phyloP scores from a whole-genome alignment of 352 stramenopile species.

The Phytopythium cucurbitacearum region DNA sequence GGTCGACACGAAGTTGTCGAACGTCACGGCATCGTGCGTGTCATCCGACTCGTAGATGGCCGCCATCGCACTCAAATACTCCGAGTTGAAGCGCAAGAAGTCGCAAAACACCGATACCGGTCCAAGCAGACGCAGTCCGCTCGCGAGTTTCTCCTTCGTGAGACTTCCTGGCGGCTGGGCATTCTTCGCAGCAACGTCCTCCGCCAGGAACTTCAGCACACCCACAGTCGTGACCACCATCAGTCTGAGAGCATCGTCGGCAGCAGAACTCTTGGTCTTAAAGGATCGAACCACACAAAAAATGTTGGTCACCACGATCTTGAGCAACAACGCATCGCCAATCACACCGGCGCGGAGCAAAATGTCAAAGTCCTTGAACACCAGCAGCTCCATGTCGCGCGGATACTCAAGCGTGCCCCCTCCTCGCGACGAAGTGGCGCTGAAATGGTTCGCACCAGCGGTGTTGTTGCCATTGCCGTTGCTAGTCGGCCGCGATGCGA shows the following conservation, averaged over 20 bases:
- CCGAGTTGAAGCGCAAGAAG: constrained; percentile 47
- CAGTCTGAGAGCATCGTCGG: constrained; percentile 55
- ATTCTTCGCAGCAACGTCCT: constrained; percentile 23
- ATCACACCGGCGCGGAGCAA: constrained; percentile 56
- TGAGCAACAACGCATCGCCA: constrained; percentile 74
- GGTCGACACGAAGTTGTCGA: constrained; percentile 19
- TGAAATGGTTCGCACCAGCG: neutral
- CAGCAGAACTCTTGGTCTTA: constrained; percentile 11
- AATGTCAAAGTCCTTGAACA: constrained; percentile 55
- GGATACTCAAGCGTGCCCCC: constrained; percentile 33
- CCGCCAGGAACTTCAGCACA: constrained; percentile 49
- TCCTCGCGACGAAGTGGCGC: neutral
- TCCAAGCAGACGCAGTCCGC: constrained; percentile 36
- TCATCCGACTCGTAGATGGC: constrained; percentile 11
- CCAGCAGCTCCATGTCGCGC: constrained; percentile 58
- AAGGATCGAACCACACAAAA: constrained; percentile 56
- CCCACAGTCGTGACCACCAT: constrained; percentile 33
- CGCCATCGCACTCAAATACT: constrained; percentile 43
- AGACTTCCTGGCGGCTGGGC: constrained; percentile 4
- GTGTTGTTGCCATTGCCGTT: constrained; percentile 1
- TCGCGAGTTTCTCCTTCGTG: constrained; percentile 16
- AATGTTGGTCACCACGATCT: constrained; percentile 75
- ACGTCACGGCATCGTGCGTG: constrained; percentile 14
- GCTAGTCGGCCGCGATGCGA: constrained; percentile 20
- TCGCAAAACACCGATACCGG: constrained; percentile 67